These are phyloP conservation scores for Penicillium fimorum DNA, from an alignment of 495 filamentous ascomycete genomes.

Conservation along the genomic window DNA sequence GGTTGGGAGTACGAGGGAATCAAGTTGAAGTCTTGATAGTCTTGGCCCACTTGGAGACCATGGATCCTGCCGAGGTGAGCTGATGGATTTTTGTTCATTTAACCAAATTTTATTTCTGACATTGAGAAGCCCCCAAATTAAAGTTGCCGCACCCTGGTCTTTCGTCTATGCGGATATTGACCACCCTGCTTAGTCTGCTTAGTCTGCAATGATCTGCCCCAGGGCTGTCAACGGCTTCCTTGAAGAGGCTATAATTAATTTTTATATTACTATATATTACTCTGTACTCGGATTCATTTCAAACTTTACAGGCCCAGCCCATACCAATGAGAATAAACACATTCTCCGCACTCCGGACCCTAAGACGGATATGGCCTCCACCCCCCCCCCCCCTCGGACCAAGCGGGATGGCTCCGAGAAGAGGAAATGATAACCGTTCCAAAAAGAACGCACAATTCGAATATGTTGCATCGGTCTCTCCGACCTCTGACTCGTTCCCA, in stretches of 20 bases:
- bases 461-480: not conserved
- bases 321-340: not conserved
- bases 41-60: conserved; percentile 20
- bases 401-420: conserved; percentile 11
- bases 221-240: conserved; percentile 23
- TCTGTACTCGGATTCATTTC: not conserved
- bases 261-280: not conserved
- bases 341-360: conserved; percentile 20
- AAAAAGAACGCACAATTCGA: not conserved
- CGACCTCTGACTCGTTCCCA: not conserved
- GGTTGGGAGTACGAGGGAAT: conserved; percentile 4
- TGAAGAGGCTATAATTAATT: not conserved
- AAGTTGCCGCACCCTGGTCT: conserved; percentile 31
- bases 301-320: not conserved
- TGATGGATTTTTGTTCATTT: not conserved
- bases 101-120: not conserved
- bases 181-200: conserved; percentile 27
- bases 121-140: conserved; percentile 17
- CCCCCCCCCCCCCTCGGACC: conserved; percentile 3
- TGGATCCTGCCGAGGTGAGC: not conserved
- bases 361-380: conserved; percentile 7
- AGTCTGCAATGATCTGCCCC: conserved; percentile 24
- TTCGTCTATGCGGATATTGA: conserved; percentile 20
- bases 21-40: conserved; percentile 19
- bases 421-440: conserved; percentile 7